A percentile compares a stretch with the other conserved stretches of the same genome.
Conservation (phyloP, 352 stramenopile genomes). For the Phytophthora colocasiae region DNA sequence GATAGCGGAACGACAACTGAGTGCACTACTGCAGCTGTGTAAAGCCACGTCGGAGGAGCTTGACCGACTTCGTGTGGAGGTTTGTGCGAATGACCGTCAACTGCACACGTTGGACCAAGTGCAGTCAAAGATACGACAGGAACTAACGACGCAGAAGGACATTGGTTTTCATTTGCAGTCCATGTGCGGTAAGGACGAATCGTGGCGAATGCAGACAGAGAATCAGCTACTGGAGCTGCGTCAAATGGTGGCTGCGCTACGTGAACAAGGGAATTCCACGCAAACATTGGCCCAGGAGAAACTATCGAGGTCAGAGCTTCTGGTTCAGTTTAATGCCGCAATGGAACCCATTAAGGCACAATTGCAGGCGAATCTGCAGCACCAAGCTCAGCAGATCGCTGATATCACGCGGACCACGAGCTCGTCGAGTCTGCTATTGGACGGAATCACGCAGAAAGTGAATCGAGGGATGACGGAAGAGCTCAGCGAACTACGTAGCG, state of each 20-base stretch:
- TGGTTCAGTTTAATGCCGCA: constrained; percentile 83
- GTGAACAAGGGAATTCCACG: constrained; percentile 72
- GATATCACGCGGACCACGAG: constrained; percentile 68
- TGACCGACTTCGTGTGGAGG: constrained; percentile 71
- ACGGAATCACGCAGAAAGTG: constrained; percentile 70
- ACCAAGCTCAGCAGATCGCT: constrained; percentile 78
- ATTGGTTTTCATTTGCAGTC: constrained; percentile 84
- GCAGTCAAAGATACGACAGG: constrained; percentile 78
- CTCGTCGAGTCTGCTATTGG: constrained; percentile 64
- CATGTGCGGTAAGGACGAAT: constrained; percentile 87
- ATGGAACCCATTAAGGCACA: constrained; percentile 86
- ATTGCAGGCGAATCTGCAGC: constrained; percentile 73
- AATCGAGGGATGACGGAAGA: constrained; percentile 66
- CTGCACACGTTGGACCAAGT: constrained; percentile 81
- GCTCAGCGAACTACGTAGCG: constrained; percentile 53
- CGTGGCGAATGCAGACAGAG: constrained; percentile 85
- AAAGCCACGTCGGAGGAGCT: constrained; percentile 80
- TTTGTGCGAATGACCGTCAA: constrained; percentile 75
- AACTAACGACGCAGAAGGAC: constrained; percentile 84
- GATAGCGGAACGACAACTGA: constrained; percentile 83
- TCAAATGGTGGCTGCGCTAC: constrained; percentile 72
- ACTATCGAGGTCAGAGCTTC: constrained; percentile 69
- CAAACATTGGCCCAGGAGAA: constrained; percentile 78
- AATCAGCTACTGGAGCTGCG: constrained; percentile 83
- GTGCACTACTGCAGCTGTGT: constrained; percentile 71